Evolutionary conservation across 345 rosid species (phyloP), one percentile per base, ranked within the genome.

Genomic region (Eucalyptus coolabah): DNA sequence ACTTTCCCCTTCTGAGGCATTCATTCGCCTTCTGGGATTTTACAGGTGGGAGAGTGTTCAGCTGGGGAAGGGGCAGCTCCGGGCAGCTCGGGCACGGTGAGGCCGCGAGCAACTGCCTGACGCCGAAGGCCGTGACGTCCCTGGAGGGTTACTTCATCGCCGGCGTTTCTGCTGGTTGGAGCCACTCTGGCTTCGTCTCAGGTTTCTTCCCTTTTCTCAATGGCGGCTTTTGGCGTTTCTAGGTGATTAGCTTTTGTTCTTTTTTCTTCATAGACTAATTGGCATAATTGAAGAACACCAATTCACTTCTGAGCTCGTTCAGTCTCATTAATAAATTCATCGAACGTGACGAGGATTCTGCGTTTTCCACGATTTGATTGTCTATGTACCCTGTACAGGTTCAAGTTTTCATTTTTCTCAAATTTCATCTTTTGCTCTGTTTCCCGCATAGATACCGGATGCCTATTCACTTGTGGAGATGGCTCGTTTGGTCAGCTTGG

Each of bases 401-500:
- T 77, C 45, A 2, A 77, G 83, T 37, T 77, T 19, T 37, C 5
- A 21, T 77, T 77, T 77, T 77, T 72, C 82, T 77, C 6, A 15
- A 37, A 77, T 77, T 77, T 77, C 83, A 77, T 77, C 47, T 77
- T 77, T 77, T 37, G 47, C 28, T 77, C 47, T 77, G 7, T 77
- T 77, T 87, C 37, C 44, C 34, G 37, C 50, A 86, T 89, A 97
- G 97, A 95, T 87, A 56, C 88, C 3, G 96, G 98, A 37, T 90
- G 89, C 47, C 93, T 95, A 81, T 95, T 96, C 53, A 97, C 97
- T 47, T 96, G 99, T 80, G 99, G 99, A 60, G 97, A 95, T 95
- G 99, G 98, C 26, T 92, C 97, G 4, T 98, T 98, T 92, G 99
- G 99, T 88, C 99, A 98, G 94, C 99, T 98, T 86, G 99, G 99